Percentiles rank a stretch among this genome's conserved stretches.
These are phyloP conservation scores for Patellaria atrata DNA, from an alignment of 495 filamentous ascomycete species.

Conservation along the genomic window DNA sequence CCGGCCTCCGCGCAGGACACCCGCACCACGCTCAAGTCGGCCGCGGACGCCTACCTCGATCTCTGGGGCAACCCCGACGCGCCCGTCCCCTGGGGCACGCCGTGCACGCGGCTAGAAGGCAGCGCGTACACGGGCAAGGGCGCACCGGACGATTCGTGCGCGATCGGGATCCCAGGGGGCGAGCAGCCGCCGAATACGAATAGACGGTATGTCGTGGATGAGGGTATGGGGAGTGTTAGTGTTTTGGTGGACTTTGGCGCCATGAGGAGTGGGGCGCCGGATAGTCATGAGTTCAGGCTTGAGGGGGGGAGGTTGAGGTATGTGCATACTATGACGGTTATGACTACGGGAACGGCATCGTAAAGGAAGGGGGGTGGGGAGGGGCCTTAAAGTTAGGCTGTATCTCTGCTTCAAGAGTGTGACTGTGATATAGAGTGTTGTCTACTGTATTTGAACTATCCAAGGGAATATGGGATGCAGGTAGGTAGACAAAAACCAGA, in stretches of 20 bases:
- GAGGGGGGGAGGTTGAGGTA: slow-evolving; percentile 35
- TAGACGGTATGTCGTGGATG: slow-evolving; percentile 14
- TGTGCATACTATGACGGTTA: slow-evolving; percentile 28
- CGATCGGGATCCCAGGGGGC: slow-evolving; percentile 10
- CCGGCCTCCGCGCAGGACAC: slow-evolving; percentile 30
- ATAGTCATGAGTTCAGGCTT: slow-evolving; percentile 37
- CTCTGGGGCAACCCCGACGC: slow-evolving; percentile 32
- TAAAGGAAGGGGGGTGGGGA: no score
- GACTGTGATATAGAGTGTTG: no score
- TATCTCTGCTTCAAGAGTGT: no score
- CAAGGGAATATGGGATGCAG: no score
- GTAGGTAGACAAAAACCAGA: no score
- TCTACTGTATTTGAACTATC: no score
- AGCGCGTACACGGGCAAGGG: slow-evolving; percentile 23
- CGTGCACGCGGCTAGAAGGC: slow-evolving; percentile 32
- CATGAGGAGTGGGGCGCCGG: slow-evolving; percentile 28
- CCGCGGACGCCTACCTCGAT: slow-evolving; percentile 35
- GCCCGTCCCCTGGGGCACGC: slow-evolving; percentile 35
- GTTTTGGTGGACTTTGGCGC: no score
- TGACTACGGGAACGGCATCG: no score
- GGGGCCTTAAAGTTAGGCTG: no score
- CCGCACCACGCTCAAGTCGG: slow-evolving; percentile 33
- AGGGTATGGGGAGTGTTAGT: slow-evolving; percentile 9
- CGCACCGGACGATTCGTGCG: slow-evolving; percentile 5
- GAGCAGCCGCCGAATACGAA: slow-evolving; percentile 11